Percentiles rank a stretch among this genome's conserved stretches.
These are phyloP conservation scores for Lecanicillium sp. DNA, from an alignment of 2,329 filamentous ascomycete species.

Conservation along the genomic window DNA sequence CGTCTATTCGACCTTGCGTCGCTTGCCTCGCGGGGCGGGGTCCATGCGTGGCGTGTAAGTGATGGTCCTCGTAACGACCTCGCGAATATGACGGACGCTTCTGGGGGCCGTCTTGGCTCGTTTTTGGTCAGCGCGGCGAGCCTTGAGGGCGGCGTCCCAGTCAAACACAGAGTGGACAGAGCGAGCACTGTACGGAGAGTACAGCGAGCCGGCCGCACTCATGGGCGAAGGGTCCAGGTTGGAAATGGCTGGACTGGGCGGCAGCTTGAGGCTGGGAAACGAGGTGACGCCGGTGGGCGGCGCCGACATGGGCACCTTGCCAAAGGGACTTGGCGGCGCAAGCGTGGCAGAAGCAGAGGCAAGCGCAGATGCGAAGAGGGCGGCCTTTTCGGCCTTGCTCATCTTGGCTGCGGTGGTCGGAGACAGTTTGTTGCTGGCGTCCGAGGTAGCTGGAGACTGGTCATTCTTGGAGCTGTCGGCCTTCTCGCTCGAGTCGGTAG, in stretches of 20 bases:
- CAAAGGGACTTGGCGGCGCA: conserved; percentile 41
- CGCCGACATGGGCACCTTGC: conserved; percentile 50
- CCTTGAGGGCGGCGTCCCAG: conserved; percentile 68
- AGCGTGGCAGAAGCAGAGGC: conserved; percentile 26
- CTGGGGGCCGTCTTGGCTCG: conserved; percentile 53
- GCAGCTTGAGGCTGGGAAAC: conserved; percentile 66
- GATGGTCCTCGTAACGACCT: conserved; percentile 90
- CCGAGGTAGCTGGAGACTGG: conserved; percentile 38
- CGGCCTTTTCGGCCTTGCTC: background rate
- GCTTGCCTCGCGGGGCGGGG: conserved; percentile 86
- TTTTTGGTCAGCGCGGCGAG: conserved; percentile 54
- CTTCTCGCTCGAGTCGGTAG: conserved; percentile 50
- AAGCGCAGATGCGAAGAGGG: background rate
- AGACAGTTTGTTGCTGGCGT: conserved; percentile 27
- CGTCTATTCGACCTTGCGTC: conserved; percentile 59
- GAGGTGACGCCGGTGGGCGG: conserved; percentile 54
- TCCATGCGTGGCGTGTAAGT: conserved; percentile 85
- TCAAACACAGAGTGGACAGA: conserved; percentile 67
- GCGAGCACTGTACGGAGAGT: conserved; percentile 69
- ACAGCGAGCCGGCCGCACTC: conserved; percentile 50
- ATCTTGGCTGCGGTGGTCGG: conserved; percentile 28
- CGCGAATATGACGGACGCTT: conserved; percentile 66
- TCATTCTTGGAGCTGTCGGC: conserved; percentile 54
- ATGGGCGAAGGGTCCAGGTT: conserved; percentile 63
- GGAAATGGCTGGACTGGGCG: conserved; percentile 66